Evolutionary conservation across 73 alveolate species (phyloP), one percentile per base, ranked within the genome.

Genomic region (Paramecium pentaurelia): DNA sequence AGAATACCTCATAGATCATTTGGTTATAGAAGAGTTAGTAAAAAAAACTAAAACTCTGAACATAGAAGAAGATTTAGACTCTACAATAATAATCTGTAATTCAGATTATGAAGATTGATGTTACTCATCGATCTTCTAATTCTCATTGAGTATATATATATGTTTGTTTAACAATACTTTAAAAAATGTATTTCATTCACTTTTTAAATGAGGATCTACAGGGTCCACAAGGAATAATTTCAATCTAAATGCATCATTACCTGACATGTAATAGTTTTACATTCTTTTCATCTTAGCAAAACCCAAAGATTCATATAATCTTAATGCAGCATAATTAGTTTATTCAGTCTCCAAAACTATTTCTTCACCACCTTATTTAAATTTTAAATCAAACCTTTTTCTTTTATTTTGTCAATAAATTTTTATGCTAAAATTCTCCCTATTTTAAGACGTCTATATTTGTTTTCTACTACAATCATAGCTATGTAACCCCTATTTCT

Each of bases 161-260:
- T 54, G 16, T 54, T 54, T n/a, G 14, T 25, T 54, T 54, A 54
- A 54, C 20, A n/a, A 54, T 18, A 54, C 70, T 54, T 54, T 16
- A 54, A 54, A 0, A 54, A 25, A 54, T 54, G 9, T 40, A 4
- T 44, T 18, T 80, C 91, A 80, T 49, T 80, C 71, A 22, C 18
- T 75, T 45, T 80, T 80, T 25, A n/a, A 37, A 73, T 73, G 87
- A 44, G 91, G 91, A 36, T 80, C 94, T 2, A 14, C 68, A 27
- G 86, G 86, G 51, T 89, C 84, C 16, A 83, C 88, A 84, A 96
- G 87, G 83, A 93, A 98, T 22, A 98, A 89, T 86, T 97, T 97
- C 28, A 98, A 95, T 45, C 98, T 96, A 93, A 93, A 98, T n/a
- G 99, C 99, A 94, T 96, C 99, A 96, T 98, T 98, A 5, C 99